Evolutionary conservation across 768 basidiomycete genomes (phyloP), one percentile per base, ranked within the genome.

Genomic region (Daedalea quercina): DNA sequence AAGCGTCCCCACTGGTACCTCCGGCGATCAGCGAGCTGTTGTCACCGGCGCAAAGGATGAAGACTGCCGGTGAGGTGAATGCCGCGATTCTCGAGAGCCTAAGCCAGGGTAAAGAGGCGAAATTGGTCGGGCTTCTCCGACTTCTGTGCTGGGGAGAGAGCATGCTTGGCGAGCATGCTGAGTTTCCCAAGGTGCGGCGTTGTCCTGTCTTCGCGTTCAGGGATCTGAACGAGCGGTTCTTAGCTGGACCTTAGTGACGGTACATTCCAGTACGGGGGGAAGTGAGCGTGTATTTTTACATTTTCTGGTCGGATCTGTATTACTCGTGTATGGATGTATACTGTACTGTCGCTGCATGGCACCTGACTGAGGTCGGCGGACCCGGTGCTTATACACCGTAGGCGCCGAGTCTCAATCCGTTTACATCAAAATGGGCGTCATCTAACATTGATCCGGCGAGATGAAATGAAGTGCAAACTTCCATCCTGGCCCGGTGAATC

Each of bases 61-160:
- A 87, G 71, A 95, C 94, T n/a, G 94, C 94, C 1, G 85, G 88
- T 20, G 92, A 95, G 71, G 84, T 98, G 65, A 99, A 99, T 64
- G 87, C 90, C 1, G 94, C 95, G 28, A 95, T 99, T 51, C 72
- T 99, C 64, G 90, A 94, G 63, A 89, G 87, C 63, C 74, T 93
- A 56, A 89, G 92, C 59, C 91, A 97, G 62, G 92, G 93, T 0
- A 88, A 87, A 65, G 90, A 95, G 66, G 90, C 94, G 52, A 96
- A 95, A 70, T 70, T 97, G 47, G 81, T 86, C 25, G 84, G 83
- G 17, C 65, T 97, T 65, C 69, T 97, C 67, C 84, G 87, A 70
- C 73, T 96, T 60, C 73, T 94, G 60, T 81, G 79, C 44, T 98
- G 94, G 93, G 94, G 91, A 0, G 93, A 95, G 72, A 76, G 73